Base-by-base conservation (phyloP, 495 filamentous ascomycete genomes). In the Hypoxylon fuscum region DNA sequence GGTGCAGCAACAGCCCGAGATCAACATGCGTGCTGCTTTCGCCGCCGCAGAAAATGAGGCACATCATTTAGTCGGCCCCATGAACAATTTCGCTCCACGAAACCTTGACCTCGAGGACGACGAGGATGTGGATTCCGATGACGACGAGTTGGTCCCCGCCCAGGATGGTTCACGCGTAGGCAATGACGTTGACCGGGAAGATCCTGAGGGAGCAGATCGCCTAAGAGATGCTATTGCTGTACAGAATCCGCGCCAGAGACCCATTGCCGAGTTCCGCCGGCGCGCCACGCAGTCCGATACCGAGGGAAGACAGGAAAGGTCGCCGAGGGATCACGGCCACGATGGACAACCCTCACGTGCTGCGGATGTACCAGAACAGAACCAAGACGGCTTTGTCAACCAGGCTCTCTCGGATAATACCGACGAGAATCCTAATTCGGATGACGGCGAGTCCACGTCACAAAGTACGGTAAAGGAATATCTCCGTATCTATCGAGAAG, bases 1-100 rank as follows among this genome's bases (percentile, higher is more conserved):
- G 34, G 92, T 98, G 5, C 94, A 98, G 68, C 95, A 98, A 70
- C 96, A 97, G 69, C 93, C 93, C 8, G 89, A 90, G 58, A 79
- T 89, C 66, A 83, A 85, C 62, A 81, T 84, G 79, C 79, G 83
- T 7, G 82, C 80, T 20, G 81, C 77, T 12, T 83, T 84, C 64
- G 79, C 77, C 15, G 77, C 77, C 6, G 75, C 15, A 70, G 87
- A 74, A 75, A 84, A 67, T 75, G 85, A 66, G 64, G 79, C 22
- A 74, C 83, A 55, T 70, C 77, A 34, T 70, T 78, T 43, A 40
- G 40, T 32, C 12, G 63, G 40, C 5, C 77, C 57, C 55, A 71
- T 48, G 6, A 64, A 59, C 20, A 40, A 66, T 14, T 34, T 15
- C 18, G 50, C 38, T 27, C 32, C 55, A 1, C 55, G 50, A 14